A percentile compares a stretch with the other conserved stretches of the same genome.
These are phyloP conservation scores for Trichoderma atrobrunneum DNA, from an alignment of 2,329 filamentous ascomycete species.

Conservation along the genomic window DNA sequence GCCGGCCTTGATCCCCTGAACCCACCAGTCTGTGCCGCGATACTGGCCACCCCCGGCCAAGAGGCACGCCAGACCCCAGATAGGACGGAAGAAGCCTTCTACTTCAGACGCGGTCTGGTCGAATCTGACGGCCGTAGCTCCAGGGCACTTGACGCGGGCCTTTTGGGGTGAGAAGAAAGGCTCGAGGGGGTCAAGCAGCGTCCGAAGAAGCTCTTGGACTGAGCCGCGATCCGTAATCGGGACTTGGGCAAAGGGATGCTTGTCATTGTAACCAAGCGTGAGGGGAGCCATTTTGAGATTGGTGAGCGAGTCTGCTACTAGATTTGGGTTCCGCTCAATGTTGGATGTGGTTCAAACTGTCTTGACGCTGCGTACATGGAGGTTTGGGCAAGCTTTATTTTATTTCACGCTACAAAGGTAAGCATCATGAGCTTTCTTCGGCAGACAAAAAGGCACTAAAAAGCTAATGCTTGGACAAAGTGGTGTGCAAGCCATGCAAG, in stretches of 20 bases:
- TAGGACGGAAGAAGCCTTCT: constrained; percentile 70
- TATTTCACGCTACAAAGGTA: neutral
- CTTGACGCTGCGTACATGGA: neutral
- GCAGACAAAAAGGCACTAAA: neutral
- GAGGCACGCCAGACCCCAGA: constrained; percentile 72
- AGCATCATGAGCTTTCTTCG: neutral
- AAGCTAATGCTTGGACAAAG: neutral
- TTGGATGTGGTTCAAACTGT: neutral
- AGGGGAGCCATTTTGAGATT: constrained; percentile 19
- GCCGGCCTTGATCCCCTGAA: constrained; percentile 67
- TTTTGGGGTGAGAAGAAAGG: constrained; percentile 59
- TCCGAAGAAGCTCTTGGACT: constrained; percentile 55
- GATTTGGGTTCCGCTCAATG: neutral
- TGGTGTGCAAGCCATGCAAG: neutral
- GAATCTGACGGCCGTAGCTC: constrained; percentile 71
- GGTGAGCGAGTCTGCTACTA: neutral
- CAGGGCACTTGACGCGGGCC: constrained; percentile 47
- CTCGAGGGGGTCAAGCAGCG: constrained; percentile 67
- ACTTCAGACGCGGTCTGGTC: constrained; percentile 75
- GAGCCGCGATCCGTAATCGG: constrained; percentile 44
- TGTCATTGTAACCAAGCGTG: constrained; percentile 48
- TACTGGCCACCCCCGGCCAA: constrained; percentile 68
- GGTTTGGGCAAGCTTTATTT: neutral
- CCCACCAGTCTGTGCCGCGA: constrained; percentile 53
- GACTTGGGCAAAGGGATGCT: constrained; percentile 56